Conservation (phyloP, 2,329 filamentous ascomycete species). For the Dendrostoma leiphaemia region DNA sequence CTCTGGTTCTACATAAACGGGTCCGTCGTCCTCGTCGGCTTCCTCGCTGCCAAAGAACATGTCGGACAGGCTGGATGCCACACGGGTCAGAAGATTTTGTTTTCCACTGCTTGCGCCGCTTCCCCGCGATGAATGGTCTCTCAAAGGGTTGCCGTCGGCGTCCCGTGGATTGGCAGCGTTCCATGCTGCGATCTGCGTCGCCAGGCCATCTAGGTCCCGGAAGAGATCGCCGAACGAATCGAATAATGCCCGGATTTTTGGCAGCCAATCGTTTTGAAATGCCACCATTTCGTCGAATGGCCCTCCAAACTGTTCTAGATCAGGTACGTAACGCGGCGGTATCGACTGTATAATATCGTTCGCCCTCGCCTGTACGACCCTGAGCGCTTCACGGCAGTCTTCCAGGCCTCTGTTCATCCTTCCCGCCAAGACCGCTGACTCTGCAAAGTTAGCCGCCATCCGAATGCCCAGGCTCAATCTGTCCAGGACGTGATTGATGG, state of each 20-base stretch:
- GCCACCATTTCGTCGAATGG: neutral
- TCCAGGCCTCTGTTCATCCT: neutral
- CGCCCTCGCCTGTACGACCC: neutral
- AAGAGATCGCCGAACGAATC: neutral
- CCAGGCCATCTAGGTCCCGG: neutral
- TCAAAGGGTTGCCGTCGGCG: neutral
- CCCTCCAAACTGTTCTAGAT: neutral
- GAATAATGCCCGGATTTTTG: neutral
- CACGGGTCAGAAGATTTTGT: neutral
- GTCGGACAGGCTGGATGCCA: neutral
- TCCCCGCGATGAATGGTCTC: neutral
- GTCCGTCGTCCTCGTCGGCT: neutral
- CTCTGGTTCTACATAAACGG: neutral
- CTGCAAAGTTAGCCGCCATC: neutral
- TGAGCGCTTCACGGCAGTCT: too few relatives aligned
- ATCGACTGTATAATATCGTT: neutral
- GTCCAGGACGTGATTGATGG: neutral
- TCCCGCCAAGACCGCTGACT: neutral
- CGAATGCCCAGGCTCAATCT: neutral
- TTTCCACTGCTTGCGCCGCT: neutral
- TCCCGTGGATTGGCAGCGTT: neutral
- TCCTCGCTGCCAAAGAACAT: neutral
- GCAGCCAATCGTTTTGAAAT: neutral
- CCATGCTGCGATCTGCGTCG: neutral
- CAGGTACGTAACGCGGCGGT: neutral